Percentiles rank a stretch among this genome's conserved stretches.
phyloP scores from a whole-genome alignment of 148 eudicot species.

The Drosera capensis region DNA sequence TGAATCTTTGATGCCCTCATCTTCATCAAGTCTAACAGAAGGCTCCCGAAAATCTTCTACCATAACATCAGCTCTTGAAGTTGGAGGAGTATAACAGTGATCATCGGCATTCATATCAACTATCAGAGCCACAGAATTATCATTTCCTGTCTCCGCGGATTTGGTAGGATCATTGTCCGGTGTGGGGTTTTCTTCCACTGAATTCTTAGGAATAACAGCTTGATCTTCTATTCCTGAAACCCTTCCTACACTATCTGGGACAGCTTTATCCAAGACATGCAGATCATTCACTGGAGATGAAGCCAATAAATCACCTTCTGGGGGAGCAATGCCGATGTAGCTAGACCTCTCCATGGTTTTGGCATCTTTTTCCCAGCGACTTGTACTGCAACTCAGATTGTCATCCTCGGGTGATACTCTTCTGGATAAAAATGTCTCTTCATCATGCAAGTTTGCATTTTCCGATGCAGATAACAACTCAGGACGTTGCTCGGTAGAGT shows the following conservation, averaged over 20 bases:
- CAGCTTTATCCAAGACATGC: conserved; percentile 12
- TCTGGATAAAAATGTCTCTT: conserved; percentile 10
- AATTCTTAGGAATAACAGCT: conserved; percentile 10
- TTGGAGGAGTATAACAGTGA: conserved; percentile 37
- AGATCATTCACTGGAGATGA: conserved; percentile 24
- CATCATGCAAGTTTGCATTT: conserved; percentile 19
- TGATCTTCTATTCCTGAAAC: conserved; percentile 14
- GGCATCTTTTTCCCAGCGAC: conserved; percentile 10
- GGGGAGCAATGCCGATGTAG: conserved; percentile 6
- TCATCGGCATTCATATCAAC: conserved; percentile 55
- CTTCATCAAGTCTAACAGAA: conserved; percentile 12
- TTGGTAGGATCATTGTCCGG: conserved; percentile 14
- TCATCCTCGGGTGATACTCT: conserved; percentile 6
- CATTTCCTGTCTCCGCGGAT: conserved; percentile 23
- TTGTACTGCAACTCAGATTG: conserved; percentile 10
- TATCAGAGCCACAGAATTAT: conserved; percentile 25
- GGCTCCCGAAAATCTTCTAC: conserved; percentile 34
- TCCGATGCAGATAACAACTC: conserved; percentile 23
- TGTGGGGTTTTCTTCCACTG: conserved; percentile 17
- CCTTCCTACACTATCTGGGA: conserved; percentile 8
- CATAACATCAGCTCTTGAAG: conserved; percentile 36
- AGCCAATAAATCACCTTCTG: conserved; percentile 14
- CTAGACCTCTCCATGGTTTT: conserved; percentile 12
- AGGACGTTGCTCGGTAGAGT: conserved; percentile 13
- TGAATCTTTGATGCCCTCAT: conserved; percentile 18